A percentile compares a stretch with the other conserved stretches of the same genome.
Evolutionary conservation across 495 filamentous ascomycete genomes (phyloP).

Genomic region (Pyronema domesticum): DNA sequence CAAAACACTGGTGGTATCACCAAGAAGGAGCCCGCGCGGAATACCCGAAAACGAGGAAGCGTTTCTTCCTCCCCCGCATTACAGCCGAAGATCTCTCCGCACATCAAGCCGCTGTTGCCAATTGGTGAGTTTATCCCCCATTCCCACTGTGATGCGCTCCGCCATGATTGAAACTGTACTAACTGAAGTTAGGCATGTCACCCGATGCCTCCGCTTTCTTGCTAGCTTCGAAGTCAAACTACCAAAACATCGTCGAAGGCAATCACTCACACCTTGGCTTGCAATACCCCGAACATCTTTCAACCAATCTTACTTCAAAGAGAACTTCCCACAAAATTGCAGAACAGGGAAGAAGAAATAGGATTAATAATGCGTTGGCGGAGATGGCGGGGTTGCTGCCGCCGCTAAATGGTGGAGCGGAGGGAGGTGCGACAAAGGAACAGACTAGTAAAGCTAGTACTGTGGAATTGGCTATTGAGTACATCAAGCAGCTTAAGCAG

Average conservation of each 20-base stretch:
- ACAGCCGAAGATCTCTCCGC: conserved; percentile 83
- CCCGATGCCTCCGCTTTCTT: conserved; percentile 64
- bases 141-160: too few species aligned
- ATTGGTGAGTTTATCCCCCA: conserved; percentile 38
- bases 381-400: conserved; percentile 80
- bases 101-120: conserved; percentile 77
- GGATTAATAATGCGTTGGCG: conserved; percentile 84
- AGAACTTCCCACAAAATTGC: conserved; percentile 95
- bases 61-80: conserved; percentile 69
- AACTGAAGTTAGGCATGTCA: conserved; percentile 29
- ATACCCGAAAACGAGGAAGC: conserved; percentile 53
- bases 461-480: conserved; percentile 87
- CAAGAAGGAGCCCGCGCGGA: conserved; percentile 8
- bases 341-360: conserved; percentile 84
- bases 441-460: conserved; percentile 72
- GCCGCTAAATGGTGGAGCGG: conserved; percentile 18
- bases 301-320: conserved; percentile 86
- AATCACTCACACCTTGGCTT: conserved; percentile 62
- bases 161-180: not conserved
- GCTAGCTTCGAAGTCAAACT: conserved; percentile 87
- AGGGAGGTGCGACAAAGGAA: conserved; percentile 5
- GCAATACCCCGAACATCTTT: conserved; percentile 74
- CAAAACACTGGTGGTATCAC: not conserved
- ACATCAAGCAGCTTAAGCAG: conserved; percentile 69
- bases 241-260: conserved; percentile 91